A percentile compares a stretch with the other conserved stretches of the same genome.
These are phyloP conservation scores for Rubia peregrina DNA, from an alignment of 305 asterid genomes.

Conservation along the genomic window DNA sequence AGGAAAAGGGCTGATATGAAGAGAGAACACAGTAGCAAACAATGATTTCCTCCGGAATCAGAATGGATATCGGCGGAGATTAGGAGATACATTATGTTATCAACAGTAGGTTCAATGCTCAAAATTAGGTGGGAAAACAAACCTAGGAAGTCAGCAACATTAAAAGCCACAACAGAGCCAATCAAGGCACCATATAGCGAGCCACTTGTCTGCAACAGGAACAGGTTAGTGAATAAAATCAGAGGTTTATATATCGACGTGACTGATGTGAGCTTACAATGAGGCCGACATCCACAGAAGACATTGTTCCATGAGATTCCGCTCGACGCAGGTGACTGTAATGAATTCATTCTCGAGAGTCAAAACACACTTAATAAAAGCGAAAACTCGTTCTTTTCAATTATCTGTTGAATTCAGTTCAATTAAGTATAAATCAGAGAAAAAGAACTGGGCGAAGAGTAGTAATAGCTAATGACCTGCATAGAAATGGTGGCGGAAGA, in stretches of 20 bases:
- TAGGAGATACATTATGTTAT: too few species aligned
- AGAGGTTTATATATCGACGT: background rate
- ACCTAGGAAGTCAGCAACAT: slow-evolving; percentile 85
- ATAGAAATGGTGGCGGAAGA: slow-evolving; percentile 81
- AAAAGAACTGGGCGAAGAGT: too few species aligned
- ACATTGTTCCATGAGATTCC: slow-evolving; percentile 82
- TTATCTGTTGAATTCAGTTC: too few species aligned
- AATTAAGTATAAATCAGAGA: too few species aligned
- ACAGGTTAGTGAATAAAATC: slow-evolving; percentile 17
- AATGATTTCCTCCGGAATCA: too few species aligned
- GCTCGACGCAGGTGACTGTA: slow-evolving; percentile 68
- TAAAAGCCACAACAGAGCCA: slow-evolving; percentile 82
- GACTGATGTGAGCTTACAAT: slow-evolving; percentile 48
- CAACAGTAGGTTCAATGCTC: too few species aligned
- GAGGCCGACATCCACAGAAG: slow-evolving; percentile 79
- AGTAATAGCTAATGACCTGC: slow-evolving; percentile 35
- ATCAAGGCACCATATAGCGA: slow-evolving; percentile 87
- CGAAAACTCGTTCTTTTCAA: too few species aligned
- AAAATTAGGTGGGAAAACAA: too few species aligned
- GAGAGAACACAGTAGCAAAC: too few species aligned
- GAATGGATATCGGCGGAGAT: too few species aligned
- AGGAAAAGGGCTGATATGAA: too few species aligned
- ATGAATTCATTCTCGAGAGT: slow-evolving; percentile 18
- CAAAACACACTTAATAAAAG: slow-evolving; percentile 4
- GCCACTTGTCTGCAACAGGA: slow-evolving; percentile 77